Percentiles rank a stretch among this genome's conserved stretches.
Evolutionary conservation across 169 alveolate genomes (phyloP).

Genomic region (Plasmodium gallinaceum): DNA sequence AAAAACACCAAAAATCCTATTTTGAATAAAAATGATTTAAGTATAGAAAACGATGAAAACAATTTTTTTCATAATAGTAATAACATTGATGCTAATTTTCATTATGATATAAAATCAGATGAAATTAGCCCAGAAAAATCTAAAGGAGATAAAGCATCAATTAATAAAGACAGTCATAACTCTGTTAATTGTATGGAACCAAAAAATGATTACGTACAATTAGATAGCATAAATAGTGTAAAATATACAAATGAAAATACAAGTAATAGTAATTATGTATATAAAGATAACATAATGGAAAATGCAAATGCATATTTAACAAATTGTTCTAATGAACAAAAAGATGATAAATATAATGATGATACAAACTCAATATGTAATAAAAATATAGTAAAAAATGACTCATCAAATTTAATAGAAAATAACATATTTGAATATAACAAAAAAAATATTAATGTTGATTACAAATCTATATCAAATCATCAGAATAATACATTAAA

Average conservation of each 20-base stretch:
- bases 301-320: constrained; percentile 9
- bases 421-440: neutral
- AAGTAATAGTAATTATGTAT: neutral
- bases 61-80: neutral
- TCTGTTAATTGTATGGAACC: neutral
- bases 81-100: neutral
- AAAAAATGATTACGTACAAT: constrained; percentile 4
- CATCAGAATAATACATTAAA: neutral
- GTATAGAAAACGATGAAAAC: neutral
- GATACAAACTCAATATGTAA: neutral
- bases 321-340: constrained; percentile 15
- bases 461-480: neutral
- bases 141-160: neutral
- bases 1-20: neutral
- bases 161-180: neutral
- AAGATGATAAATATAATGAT: constrained; percentile 12
- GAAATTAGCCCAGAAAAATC: constrained; percentile 7
- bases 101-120: constrained; percentile 12
- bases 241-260: neutral
- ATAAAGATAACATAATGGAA: neutral
- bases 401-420: constrained; percentile 7
- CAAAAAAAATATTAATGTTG: neutral
- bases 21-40: neutral
- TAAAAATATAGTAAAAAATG: constrained; percentile 11
- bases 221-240: constrained; percentile 11